Evolutionary conservation across 2,329 filamentous ascomycete species (phyloP).

Genomic region (Alternaria brassicicola): DNA sequence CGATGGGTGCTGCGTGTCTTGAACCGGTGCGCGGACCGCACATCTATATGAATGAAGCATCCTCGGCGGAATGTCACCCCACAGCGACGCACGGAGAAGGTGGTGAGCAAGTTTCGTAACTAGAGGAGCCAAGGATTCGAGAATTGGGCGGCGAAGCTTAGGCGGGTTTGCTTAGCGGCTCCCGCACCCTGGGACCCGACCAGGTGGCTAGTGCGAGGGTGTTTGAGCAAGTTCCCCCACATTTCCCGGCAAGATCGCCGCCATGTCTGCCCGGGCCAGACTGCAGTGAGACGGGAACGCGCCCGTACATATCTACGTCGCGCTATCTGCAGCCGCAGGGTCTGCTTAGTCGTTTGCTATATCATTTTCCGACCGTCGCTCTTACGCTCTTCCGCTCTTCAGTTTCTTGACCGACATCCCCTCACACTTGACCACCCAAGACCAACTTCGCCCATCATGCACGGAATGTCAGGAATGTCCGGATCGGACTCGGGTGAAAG

Average conservation of each 20-base stretch:
- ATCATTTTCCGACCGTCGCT: background rate
- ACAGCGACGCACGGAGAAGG: background rate
- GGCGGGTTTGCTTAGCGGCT: background rate
- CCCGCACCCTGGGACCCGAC: background rate
- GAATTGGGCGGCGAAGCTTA: slow-evolving; percentile 1
- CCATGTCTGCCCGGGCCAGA: slow-evolving; percentile 3
- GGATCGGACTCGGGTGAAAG: slow-evolving; percentile 20
- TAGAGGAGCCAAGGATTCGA: background rate
- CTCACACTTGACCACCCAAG: background rate
- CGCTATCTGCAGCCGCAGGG: slow-evolving; percentile 1
- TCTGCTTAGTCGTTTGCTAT: background rate
- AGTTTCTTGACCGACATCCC: background rate
- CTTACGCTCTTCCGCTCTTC: background rate
- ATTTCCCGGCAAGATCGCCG: slow-evolving; percentile 19
- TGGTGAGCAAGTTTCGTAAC: slow-evolving; percentile 17
- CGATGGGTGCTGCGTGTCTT: background rate
- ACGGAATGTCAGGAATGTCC: slow-evolving; percentile 19
- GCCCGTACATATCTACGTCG: slow-evolving; percentile 21
- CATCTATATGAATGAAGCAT: slow-evolving; percentile 23
- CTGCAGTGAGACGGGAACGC: slow-evolving; percentile 11
- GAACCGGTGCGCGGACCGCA: background rate
- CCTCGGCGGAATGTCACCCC: background rate
- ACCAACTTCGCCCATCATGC: slow-evolving; percentile 17
- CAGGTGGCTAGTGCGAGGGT: slow-evolving; percentile 22
- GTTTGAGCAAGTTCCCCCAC: slow-evolving; percentile 44